Base-by-base conservation (phyloP, 805 yeast species). In the Grigorovia yakushimaensis region DNA sequence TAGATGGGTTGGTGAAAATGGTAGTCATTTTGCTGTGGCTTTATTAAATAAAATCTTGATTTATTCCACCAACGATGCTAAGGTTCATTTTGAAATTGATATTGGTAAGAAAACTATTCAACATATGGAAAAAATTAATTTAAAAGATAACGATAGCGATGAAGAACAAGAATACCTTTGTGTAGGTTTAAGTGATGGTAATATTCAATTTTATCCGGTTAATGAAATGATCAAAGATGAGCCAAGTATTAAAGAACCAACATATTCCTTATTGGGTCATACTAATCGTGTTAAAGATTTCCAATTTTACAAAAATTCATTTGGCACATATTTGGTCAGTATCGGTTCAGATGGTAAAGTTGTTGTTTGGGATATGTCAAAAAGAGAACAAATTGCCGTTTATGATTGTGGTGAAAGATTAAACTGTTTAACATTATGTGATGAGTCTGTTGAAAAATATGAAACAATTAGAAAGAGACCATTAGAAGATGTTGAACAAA, bases 331-430 rank as follows among this genome's bases (percentile, higher is more conserved):
- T 59, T 65, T 93, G 58, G 75, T 86, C 0, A 83, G 95, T 2
- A 86, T 88, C 11, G 86, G 96, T 0, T 86, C 97, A 0, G 98
- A 91, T 65, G 98, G 98, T 22, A 84, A 78, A 58, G 82, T 91
- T 45, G 95, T 93, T 7, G 84, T 91, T 2, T 91, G 97, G 96
- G 84, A 89, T 61, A 68, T 82, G 60, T 61, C 67, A 1, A 58
- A 69, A 2, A 73, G 75, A 56, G 94, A 86, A 57, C 95, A 88
- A 64, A 76, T 88, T 21, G 97, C 96, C 0, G 93, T 88, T 3
- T 91, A 88, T 62, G 87, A 82, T 53, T 77, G 91, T 19, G 95
- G 94, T 11, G 98, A 93, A 67, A 75, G 98, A 59, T 74, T 93
- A 52, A 91, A 87, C 64, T 91, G 96, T 68, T 81, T 88, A 20